Base-by-base conservation (phyloP, 495 filamentous ascomycete species). In the Acidiella bohemica region DNA sequence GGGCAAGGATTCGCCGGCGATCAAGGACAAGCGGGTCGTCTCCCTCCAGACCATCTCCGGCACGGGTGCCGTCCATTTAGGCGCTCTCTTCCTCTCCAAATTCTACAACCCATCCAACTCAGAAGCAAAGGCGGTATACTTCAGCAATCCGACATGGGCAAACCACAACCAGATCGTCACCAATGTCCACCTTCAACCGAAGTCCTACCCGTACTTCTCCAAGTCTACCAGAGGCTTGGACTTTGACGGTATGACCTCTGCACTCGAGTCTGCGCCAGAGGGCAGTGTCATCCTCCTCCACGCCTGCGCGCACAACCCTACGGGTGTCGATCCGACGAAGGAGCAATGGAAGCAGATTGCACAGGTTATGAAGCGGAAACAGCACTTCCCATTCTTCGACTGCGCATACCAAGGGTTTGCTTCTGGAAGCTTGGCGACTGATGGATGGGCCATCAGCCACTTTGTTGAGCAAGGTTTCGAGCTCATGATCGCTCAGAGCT, bases 91-190 rank as follows among this genome's bases (percentile, higher is more conserved):
- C 69, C 76, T 95, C 38, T 67, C 78, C 36, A 76, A 70, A 54
- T 85, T 84, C 67, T 84, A 76, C 63, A 70, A 67, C 66, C 57
- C 71, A 59, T 30, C 54, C 56, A 24, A 41, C 49, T 36, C 47
- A 32, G 44, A 60, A 18, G 70, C 70, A 55, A 78, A 79, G 54
- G 66, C 72, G 42, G 71, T 93, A 61, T 92, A 93, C 66, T 70
- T 95, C 62, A 93, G 84, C 54, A 78, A 78, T 53, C 90, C 90
- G 39, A 99, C 90, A 32, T 99, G 90, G 90, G 83, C 80, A 42
- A 99, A 99, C 64, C 90, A 99, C 74, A 74, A 87, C 68, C 90
- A 99, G 59, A 94, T 99, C 67, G 94, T 99, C 69, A 71, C 68
- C 55, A 99, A 99, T 59, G 86, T 95, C 58, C 64, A 70, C 54